A percentile compares a stretch with the other conserved stretches of the same genome.
phyloP scores from a whole-genome alignment of 345 rosid species.

The Hypericum perforatum region DNA sequence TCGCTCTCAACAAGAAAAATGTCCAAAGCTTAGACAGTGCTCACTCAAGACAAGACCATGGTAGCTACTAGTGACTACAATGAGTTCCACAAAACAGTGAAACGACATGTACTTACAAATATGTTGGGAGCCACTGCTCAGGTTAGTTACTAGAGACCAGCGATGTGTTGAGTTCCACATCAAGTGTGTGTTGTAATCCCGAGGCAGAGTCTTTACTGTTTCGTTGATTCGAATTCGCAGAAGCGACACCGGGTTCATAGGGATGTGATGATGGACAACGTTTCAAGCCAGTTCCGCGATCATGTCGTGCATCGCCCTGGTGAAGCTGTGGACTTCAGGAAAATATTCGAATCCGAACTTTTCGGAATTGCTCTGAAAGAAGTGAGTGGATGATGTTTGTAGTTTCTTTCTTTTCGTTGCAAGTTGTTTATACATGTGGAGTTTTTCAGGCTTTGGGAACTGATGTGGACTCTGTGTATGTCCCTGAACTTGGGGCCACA shows the following conservation, averaged over 20 bases:
- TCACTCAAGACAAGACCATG: constrained; percentile 60
- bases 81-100: constrained; percentile 61
- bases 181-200: too few species aligned
- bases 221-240: constrained; percentile 21
- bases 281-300: constrained; percentile 29
- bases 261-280: constrained; percentile 46
- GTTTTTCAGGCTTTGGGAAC: constrained; percentile 50
- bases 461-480: constrained; percentile 53
- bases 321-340: constrained; percentile 56
- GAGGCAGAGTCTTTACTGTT: too few species aligned
- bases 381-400: constrained; percentile 29
- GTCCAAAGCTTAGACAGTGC: constrained; percentile 55
- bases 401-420: too few species aligned
- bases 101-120: constrained; percentile 43
- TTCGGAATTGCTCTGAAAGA: constrained; percentile 59
- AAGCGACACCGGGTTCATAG: constrained; percentile 49
- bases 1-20: constrained; percentile 74
- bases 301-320: constrained; percentile 25
- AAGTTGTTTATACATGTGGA: too few species aligned
- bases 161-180: too few species aligned
- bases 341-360: constrained; percentile 63
- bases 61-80: constrained; percentile 82
- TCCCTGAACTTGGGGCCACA: constrained; percentile 48
- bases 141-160: constrained; percentile 27
- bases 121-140: constrained; percentile 65